These are phyloP conservation scores for Populus tomentosa DNA, from an alignment of 441 rosid genomes.

Conservation along the genomic window DNA sequence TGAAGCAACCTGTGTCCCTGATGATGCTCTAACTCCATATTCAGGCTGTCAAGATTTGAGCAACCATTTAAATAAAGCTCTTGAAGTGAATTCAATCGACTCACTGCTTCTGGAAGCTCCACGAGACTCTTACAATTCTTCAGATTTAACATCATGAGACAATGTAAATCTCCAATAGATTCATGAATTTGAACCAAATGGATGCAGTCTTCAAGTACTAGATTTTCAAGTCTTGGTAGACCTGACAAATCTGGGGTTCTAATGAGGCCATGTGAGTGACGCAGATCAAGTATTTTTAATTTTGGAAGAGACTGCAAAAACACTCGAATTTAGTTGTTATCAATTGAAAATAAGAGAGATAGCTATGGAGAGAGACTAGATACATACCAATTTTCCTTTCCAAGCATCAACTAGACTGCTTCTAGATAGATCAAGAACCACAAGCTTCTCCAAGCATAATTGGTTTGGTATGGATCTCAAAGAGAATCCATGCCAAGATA, in stretches of 20 bases:
- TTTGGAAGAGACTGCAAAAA: background rate
- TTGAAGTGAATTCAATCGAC: constrained; percentile 16
- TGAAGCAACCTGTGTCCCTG: constrained; percentile 9
- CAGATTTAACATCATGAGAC: background rate
- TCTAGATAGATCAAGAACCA: background rate
- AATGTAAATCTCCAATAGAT: background rate
- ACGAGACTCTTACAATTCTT: background rate
- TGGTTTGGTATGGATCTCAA: background rate
- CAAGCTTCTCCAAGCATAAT: background rate
- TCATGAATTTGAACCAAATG: background rate
- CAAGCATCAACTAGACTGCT: background rate
- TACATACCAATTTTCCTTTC: background rate
- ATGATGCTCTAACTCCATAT: background rate
- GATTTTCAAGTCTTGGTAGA: background rate
- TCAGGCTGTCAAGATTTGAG: constrained; percentile 7
- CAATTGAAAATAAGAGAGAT: background rate
- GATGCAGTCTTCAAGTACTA: background rate
- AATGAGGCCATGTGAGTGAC: background rate
- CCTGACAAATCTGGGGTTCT: background rate
- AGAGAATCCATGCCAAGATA: background rate
- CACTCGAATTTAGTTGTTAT: background rate
- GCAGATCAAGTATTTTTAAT: background rate
- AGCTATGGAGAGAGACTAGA: background rate
- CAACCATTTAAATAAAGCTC: constrained; percentile 13
- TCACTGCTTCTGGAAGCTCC: constrained; percentile 13